Percentiles rank a stretch among this genome's conserved stretches.
Conservation (phyloP, 352 stramenopile species). For the Phytophthora megakarya region DNA sequence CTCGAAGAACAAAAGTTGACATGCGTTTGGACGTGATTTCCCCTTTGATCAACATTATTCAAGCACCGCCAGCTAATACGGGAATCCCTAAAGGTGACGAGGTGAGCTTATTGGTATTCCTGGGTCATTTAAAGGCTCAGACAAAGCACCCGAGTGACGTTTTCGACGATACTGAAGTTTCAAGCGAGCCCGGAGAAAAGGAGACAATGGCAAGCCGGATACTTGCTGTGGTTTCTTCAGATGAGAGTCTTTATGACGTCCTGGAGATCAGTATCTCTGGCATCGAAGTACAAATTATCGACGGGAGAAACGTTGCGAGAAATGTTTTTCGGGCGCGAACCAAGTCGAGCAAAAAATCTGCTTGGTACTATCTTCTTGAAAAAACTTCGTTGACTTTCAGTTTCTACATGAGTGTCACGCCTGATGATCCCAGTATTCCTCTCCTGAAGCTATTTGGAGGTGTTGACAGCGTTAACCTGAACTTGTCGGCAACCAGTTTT, state of each 20-base stretch:
- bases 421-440: conserved; percentile 77
- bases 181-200: conserved; percentile 2
- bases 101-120: conserved; percentile 70
- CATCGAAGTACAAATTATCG: conserved; percentile 76
- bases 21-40: conserved; percentile 82
- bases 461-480: conserved; percentile 71
- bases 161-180: conserved; percentile 15
- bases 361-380: conserved; percentile 69
- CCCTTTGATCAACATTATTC: conserved; percentile 73
- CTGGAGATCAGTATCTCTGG: conserved; percentile 80
- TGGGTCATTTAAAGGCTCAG: conserved; percentile 73
- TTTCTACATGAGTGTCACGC: conserved; percentile 79
- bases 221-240: conserved; percentile 25
- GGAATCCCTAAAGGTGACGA: conserved; percentile 27
- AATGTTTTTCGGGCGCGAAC: conserved; percentile 26
- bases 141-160: conserved; percentile 48
- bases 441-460: conserved; percentile 78
- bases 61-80: conserved; percentile 43
- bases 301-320: conserved; percentile 20
- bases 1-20: conserved; percentile 71
- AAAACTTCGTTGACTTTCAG: conserved; percentile 76
- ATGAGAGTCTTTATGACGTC: conserved; percentile 73
- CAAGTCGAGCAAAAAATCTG: conserved; percentile 27
- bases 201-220: conserved; percentile 17
- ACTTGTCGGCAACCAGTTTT: conserved; percentile 72